A percentile compares a stretch with the other conserved stretches of the same genome.
Evolutionary conservation across 257 asterid genomes (phyloP).

Genomic region (Primulina tabacum): DNA sequence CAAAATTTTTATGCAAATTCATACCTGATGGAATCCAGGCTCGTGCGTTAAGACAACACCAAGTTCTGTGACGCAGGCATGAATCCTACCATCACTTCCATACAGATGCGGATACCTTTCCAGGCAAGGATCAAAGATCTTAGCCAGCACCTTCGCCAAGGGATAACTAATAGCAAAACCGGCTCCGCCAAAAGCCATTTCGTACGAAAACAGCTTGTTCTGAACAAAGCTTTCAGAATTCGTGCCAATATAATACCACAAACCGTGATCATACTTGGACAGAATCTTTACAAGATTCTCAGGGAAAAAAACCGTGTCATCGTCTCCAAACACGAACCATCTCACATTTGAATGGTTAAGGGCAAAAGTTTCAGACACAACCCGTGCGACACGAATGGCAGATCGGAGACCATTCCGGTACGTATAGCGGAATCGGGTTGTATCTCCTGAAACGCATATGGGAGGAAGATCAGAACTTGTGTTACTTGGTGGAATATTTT

Average conservation of each 20-base stretch:
- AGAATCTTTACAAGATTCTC: slow-evolving; percentile 76
- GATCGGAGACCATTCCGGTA: slow-evolving; percentile 58
- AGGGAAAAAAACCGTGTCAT: slow-evolving; percentile 71
- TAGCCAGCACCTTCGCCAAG: slow-evolving; percentile 58
- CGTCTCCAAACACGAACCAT: slow-evolving; percentile 94
- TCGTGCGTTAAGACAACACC: slow-evolving; percentile 69
- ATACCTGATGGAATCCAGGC: slow-evolving; percentile 95
- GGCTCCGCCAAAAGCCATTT: slow-evolving; percentile 89
- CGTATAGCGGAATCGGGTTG: slow-evolving; percentile 62
- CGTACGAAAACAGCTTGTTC: slow-evolving; percentile 52
- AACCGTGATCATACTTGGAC: slow-evolving; percentile 66
- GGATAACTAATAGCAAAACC: slow-evolving; percentile 93
- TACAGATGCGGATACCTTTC: slow-evolving; percentile 61
- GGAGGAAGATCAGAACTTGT: slow-evolving; percentile 46
- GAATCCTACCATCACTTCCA: slow-evolving; percentile 73
- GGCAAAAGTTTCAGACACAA: slow-evolving; percentile 56
- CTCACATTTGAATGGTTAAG: slow-evolving; percentile 54
- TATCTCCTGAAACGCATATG: slow-evolving; percentile 56
- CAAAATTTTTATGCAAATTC: background rate
- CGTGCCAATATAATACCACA: slow-evolving; percentile 78
- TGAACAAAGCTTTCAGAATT: slow-evolving; percentile 60
- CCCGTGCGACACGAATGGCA: slow-evolving; percentile 72
- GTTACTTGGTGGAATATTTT: slow-evolving; percentile 25
- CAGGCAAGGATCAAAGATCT: slow-evolving; percentile 63
- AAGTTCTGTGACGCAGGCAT: slow-evolving; percentile 69